phyloP scores from a whole-genome alignment of 2,329 filamentous ascomycete species.

The Talaromyces islandicus region DNA sequence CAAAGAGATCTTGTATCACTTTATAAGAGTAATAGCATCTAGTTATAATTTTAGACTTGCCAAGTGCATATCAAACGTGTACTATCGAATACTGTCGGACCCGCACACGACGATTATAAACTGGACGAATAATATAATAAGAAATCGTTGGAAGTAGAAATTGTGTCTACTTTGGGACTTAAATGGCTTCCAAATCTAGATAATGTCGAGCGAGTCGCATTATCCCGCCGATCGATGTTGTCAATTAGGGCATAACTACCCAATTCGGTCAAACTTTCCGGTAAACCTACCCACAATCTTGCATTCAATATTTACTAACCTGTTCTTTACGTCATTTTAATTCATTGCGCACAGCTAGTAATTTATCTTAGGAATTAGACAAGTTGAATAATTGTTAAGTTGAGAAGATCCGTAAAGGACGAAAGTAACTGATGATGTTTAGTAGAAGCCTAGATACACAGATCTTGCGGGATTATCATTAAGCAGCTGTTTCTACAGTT shows the following conservation, averaged over 20 bases:
- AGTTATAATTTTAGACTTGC: background rate
- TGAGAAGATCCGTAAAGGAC: background rate
- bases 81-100: no score
- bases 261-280: constrained; percentile 21
- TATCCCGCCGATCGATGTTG: background rate
- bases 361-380: background rate
- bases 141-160: background rate
- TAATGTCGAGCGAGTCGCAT: background rate
- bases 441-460: background rate
- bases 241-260: constrained; percentile 13
- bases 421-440: background rate
- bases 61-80: background rate
- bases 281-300: background rate
- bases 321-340: background rate
- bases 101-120: background rate
- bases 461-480: background rate
- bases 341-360: background rate
- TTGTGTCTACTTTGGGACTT: background rate
- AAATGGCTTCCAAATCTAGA: background rate
- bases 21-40: background rate
- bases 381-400: background rate
- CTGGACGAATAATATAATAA: background rate
- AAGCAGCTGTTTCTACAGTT: background rate
- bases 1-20: background rate
- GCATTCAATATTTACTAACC: background rate